These are phyloP conservation scores for Silene conica DNA, from an alignment of 148 eudicot genomes.

Conservation along the genomic window DNA sequence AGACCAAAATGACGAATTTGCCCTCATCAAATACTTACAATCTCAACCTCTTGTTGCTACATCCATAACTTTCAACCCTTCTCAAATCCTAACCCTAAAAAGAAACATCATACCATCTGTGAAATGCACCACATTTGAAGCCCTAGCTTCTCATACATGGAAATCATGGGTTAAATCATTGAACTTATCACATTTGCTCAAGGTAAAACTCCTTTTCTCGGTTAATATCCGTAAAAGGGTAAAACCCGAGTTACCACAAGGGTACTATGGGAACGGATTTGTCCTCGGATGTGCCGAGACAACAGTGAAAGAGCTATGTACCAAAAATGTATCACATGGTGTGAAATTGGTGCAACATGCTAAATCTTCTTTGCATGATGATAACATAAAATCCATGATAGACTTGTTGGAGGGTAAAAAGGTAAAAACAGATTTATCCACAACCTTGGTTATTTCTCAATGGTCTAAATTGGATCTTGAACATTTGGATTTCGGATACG, in stretches of 20 bases:
- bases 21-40: constrained; percentile 42
- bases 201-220: constrained; percentile 73
- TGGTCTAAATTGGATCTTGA: constrained; percentile 84
- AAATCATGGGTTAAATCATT: constrained; percentile 67
- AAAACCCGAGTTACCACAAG: constrained; percentile 44
- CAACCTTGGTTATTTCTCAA: constrained; percentile 73
- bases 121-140: constrained; percentile 87
- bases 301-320: constrained; percentile 44
- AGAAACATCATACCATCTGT: constrained; percentile 52
- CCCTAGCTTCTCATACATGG: constrained; percentile 88
- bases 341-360: constrained; percentile 74
- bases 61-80: constrained; percentile 55
- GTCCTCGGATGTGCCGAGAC: constrained; percentile 80
- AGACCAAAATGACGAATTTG: constrained; percentile 9
- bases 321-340: constrained; percentile 39
- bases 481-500: constrained; percentile 78
- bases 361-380: constrained; percentile 45
- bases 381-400: constrained; percentile 48
- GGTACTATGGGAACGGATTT: constrained; percentile 85
- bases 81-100: constrained; percentile 54
- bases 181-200: constrained; percentile 36
- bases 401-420: constrained; percentile 65
- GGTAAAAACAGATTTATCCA: constrained; percentile 45
- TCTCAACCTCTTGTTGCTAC: constrained; percentile 59
- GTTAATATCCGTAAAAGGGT: constrained; percentile 49